These are phyloP conservation scores for Cynanchum wilfordii DNA, from an alignment of 257 asterid genomes.

Conservation along the genomic window DNA sequence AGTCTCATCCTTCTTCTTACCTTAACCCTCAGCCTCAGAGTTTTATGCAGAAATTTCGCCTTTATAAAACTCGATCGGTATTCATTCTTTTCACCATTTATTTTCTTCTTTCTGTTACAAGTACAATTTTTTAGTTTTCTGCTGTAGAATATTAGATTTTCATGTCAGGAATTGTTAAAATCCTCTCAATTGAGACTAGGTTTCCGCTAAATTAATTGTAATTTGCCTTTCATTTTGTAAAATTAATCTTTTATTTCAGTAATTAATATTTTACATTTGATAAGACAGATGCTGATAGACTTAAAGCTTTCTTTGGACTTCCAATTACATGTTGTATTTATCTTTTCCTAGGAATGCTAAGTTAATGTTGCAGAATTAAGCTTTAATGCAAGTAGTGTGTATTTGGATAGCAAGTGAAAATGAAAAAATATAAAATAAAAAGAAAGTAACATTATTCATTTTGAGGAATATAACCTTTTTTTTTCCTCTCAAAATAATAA, in stretches of 20 bases:
- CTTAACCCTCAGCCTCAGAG: constrained; percentile 38
- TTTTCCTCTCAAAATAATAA: too few relatives aligned
- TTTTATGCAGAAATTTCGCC: constrained; percentile 88
- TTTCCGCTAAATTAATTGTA: neutral
- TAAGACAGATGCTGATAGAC: neutral
- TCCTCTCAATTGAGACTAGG: neutral
- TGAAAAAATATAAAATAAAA: too few relatives aligned
- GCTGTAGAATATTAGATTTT: constrained; percentile 4
- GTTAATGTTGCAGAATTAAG: neutral
- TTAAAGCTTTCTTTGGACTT: neutral
- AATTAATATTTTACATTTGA: neutral
- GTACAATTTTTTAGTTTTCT: neutral
- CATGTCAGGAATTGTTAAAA: neutral
- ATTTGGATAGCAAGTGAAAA: too few relatives aligned
- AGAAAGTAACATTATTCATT: too few relatives aligned
- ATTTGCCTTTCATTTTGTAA: neutral
- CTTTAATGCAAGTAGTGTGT: neutral
- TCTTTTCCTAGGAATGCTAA: neutral
- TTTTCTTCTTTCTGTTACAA: neutral
- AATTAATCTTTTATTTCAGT: neutral
- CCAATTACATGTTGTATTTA: neutral
- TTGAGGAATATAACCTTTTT: too few relatives aligned
- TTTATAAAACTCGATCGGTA: constrained; percentile 92
- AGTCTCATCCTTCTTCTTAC: constrained; percentile 26
- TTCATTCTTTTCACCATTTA: neutral